These are phyloP conservation scores for Podospora tetraspora DNA, from an alignment of 495 filamentous ascomycete genomes.

Conservation along the genomic window DNA sequence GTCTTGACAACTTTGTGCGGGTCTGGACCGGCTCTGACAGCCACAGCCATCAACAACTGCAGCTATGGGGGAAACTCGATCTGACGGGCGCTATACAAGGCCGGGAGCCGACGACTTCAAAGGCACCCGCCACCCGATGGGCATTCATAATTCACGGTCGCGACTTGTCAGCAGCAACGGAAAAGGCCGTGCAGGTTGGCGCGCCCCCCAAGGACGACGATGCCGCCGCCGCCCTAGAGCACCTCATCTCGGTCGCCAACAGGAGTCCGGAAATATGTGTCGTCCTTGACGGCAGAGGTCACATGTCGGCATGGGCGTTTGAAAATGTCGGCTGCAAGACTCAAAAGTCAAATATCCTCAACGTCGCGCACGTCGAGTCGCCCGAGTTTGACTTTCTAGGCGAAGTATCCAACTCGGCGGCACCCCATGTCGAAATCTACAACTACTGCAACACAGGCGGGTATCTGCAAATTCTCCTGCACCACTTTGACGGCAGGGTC, in stretches of 20 bases:
- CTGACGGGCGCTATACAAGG: conserved; percentile 68
- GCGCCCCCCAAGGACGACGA: conserved; percentile 43
- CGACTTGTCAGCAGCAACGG: conserved; percentile 70
- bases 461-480: conserved; percentile 69
- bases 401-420: conserved; percentile 29
- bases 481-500: conserved; percentile 81
- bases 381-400: conserved; percentile 60
- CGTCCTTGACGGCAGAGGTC: conserved; percentile 74
- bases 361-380: conserved; percentile 70
- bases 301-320: conserved; percentile 92
- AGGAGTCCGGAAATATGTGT: conserved; percentile 82
- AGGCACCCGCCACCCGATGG: conserved; percentile 50
- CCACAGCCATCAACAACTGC: conserved; percentile 63
- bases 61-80: conserved; percentile 80
- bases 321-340: conserved; percentile 80
- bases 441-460: conserved; percentile 63
- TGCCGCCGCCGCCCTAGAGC: conserved; percentile 67
- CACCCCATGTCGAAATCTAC: conserved; percentile 62
- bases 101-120: conserved; percentile 34
- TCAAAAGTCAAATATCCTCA: conserved; percentile 68
- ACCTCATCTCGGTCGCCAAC: conserved; percentile 81
- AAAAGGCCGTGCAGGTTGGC: conserved; percentile 62
- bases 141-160: conserved; percentile 82
- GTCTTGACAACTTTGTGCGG: conserved; percentile 74
- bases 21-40: conserved; percentile 78